phyloP scores from a whole-genome alignment of 495 filamentous ascomycete genomes.

The Chaetomidium leptoderma region DNA sequence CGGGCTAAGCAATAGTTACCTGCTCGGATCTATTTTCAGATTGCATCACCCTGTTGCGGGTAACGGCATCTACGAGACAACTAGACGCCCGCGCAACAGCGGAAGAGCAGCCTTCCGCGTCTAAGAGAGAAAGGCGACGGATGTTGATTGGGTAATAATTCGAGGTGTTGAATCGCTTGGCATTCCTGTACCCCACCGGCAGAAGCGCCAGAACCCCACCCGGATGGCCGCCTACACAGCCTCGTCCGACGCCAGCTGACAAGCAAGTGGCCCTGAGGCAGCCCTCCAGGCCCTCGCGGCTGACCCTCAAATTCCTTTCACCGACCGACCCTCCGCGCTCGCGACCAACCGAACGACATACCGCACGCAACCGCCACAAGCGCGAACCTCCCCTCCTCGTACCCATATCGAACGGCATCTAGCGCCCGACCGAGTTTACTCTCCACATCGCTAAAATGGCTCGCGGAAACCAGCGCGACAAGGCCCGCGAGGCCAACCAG shows the following conservation, averaged over 20 bases:
- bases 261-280: conserved; percentile 7
- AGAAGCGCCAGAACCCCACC: conserved; percentile 23
- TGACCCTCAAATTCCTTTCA: background rate
- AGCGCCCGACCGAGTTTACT: conserved; percentile 1
- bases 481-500: conserved; percentile 74
- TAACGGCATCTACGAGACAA: background rate
- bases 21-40: background rate
- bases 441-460: conserved; percentile 56
- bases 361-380: conserved; percentile 7
- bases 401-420: conserved; percentile 1
- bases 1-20: too few relatives aligned
- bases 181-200: background rate
- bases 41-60: background rate
- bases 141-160: background rate
- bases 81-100: background rate
- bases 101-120: background rate
- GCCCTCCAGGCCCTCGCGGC: background rate
- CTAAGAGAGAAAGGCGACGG: background rate
- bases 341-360: background rate
- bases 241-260: conserved; percentile 12
- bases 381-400: background rate
- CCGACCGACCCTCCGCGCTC: background rate
- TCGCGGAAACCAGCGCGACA: conserved; percentile 89
- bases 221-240: conserved; percentile 11
- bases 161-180: conserved; percentile 23